Evolutionary conservation across 2,329 filamentous ascomycete genomes (phyloP), one percentile per base, ranked within the genome.

Genomic region (Teratosphaeria nubilosa): DNA sequence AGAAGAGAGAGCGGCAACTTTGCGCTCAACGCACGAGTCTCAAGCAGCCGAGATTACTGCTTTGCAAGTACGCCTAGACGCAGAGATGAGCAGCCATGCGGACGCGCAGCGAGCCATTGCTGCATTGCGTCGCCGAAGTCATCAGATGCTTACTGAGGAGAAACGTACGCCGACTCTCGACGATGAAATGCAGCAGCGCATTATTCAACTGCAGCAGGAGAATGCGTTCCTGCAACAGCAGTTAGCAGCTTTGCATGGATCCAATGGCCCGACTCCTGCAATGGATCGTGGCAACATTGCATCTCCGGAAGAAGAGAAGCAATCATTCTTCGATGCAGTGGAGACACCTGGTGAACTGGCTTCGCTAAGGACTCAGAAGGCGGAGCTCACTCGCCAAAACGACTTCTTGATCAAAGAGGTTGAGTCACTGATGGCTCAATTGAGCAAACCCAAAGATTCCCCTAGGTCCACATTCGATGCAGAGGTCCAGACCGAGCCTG

Each of bases 381-480:
- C 60, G 6, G 65, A 68, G 22, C 51, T 70, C 10, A 62, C 61
- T 6, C 58, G 62, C 25, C 67, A 70, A 55, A 69, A 68, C 45
- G 66, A 66, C 6, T 63, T 66, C 45, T 58, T 70, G 13, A 60
- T 64, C 22, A 66, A 67, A 58, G 65, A 70, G 55, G 65, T 69
- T 14, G 64, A 65, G 54, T 62, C 56, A 14, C 57, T 65, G n/a
- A 64, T 61, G 34, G 60, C 65, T n/a, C 63, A 66, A 56, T 56
- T 58, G 22, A 56, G 11, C 53, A 50, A 20, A 24, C 56, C 51
- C 37, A 54, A 34, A 56, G 57, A 41, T 60, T 51, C 22, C 53
- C 34, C 22, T 37, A 22, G 16, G 30, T 27, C 7, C 9, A 20
- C n/a, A 14, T 32, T 32, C 20, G 62, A 69, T 56, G 62, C 63